Percentiles rank a stretch among this genome's conserved stretches.
These are phyloP conservation scores for Solanum appendiculatum DNA, from an alignment of 257 asterid species.

Conservation along the genomic window DNA sequence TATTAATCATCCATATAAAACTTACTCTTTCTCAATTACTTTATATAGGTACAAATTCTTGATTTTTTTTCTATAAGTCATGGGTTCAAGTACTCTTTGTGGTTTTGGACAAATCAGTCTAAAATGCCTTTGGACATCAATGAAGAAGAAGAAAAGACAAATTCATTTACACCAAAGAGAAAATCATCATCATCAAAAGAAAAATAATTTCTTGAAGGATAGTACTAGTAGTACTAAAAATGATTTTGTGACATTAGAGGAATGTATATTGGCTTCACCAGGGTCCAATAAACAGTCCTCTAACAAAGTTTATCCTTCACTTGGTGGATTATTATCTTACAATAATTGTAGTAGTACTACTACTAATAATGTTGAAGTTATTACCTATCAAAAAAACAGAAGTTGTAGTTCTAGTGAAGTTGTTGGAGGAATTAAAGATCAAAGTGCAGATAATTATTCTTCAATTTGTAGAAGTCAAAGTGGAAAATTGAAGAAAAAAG, in stretches of 20 bases:
- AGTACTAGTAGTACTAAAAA: neutral
- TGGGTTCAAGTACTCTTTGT: conserved; percentile 25
- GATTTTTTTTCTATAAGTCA: neutral
- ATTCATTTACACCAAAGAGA: conserved; percentile 1
- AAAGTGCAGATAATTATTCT: neutral
- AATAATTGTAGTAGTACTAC: neutral
- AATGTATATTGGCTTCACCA: conserved; percentile 41
- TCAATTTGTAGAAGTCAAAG: conserved; percentile 1
- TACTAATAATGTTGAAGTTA: neutral
- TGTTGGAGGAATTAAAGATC: neutral
- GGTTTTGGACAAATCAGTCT: conserved; percentile 11
- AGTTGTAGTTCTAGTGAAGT: neutral
- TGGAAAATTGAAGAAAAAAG: conserved; percentile 40
- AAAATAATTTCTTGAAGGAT: neutral
- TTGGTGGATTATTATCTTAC: conserved; percentile 1
- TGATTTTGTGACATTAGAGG: conserved; percentile 22
- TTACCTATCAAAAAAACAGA: neutral
- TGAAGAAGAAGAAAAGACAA: conserved; percentile 5
- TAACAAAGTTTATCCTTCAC: conserved; percentile 33
- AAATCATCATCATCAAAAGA: conserved; percentile 1
- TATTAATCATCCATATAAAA: neutral
- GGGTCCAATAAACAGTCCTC: conserved; percentile 10
- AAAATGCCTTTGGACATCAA: conserved; percentile 14
- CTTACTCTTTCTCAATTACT: neutral
- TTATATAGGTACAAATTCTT: neutral